Evolutionary conservation across 805 yeast species (phyloP).

Genomic region (Lachancea nothofagi): DNA sequence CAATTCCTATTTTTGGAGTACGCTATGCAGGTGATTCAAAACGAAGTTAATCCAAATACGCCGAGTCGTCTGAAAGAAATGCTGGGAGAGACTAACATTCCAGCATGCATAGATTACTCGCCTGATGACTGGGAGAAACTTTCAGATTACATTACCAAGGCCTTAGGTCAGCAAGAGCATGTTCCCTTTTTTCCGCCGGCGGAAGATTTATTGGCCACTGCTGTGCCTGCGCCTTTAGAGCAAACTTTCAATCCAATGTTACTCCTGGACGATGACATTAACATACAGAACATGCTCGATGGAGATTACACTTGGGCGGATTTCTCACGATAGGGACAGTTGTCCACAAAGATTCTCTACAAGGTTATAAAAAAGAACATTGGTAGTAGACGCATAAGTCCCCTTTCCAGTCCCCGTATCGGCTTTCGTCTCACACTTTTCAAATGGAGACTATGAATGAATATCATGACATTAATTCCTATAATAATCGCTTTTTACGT

Average conservation of each 20-base stretch:
- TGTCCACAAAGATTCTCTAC: neutral
- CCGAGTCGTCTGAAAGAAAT: conserved; percentile 4
- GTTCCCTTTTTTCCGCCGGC: conserved; percentile 1
- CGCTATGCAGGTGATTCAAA: conserved; percentile 9
- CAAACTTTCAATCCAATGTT: neutral
- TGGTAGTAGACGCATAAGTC: neutral
- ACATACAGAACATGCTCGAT: conserved; percentile 8
- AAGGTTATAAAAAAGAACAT: neutral
- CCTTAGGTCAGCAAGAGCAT: conserved; percentile 1
- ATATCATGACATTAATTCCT: too few species aligned
- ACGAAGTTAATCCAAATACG: conserved; percentile 6
- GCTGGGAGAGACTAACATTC: conserved; percentile 1
- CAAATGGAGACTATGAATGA: too few species aligned
- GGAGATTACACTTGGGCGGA: conserved; percentile 10
- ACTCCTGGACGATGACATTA: conserved; percentile 2
- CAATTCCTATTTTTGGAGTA: conserved; percentile 9
- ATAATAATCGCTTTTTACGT: too few species aligned
- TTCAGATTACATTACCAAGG: conserved; percentile 2
- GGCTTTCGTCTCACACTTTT: too few species aligned
- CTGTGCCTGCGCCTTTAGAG: neutral
- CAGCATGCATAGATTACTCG: conserved; percentile 6
- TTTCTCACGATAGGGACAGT: neutral
- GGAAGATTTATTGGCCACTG: neutral
- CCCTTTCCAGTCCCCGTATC: too few species aligned
- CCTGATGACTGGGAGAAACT: conserved; percentile 5